Evolutionary conservation across 1,284 basidiomycete species (phyloP).

Genomic region (Vanrija sp.): DNA sequence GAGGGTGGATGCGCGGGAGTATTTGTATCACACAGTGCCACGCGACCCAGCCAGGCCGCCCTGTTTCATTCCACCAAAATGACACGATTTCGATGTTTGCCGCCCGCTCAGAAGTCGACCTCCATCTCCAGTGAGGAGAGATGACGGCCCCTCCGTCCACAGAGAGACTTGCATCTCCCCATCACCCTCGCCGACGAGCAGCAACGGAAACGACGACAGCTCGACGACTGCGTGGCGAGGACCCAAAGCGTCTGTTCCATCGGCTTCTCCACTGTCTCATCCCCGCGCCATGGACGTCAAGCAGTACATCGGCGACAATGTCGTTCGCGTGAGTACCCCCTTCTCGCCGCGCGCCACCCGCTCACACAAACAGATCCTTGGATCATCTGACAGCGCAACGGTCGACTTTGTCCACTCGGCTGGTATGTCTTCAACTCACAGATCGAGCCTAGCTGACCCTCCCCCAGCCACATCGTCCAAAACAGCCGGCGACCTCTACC

Average conservation of each 20-base stretch:
- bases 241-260: background rate
- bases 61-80: too few species aligned
- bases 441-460: background rate
- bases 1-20: background rate
- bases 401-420: slow-evolving; percentile 81
- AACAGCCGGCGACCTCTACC: slow-evolving; percentile 70
- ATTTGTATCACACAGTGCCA: background rate
- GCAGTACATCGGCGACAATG: slow-evolving; percentile 81
- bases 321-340: slow-evolving; percentile 60
- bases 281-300: slow-evolving; percentile 44
- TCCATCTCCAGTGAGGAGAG: background rate
- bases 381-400: slow-evolving; percentile 73
- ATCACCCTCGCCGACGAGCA: background rate
- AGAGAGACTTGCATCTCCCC: background rate
- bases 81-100: background rate
- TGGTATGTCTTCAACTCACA: slow-evolving; percentile 54
- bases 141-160: too few species aligned
- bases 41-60: too few species aligned
- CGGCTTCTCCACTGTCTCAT: background rate
- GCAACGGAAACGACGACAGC: background rate
- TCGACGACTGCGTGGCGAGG: background rate
- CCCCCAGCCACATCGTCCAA: slow-evolving; percentile 71
- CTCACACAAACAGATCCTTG: slow-evolving; percentile 61
- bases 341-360: background rate
- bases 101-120: background rate